Base-by-base conservation (phyloP, 192 early-diverging fungal genomes). In the Coemansia sp. region DNA sequence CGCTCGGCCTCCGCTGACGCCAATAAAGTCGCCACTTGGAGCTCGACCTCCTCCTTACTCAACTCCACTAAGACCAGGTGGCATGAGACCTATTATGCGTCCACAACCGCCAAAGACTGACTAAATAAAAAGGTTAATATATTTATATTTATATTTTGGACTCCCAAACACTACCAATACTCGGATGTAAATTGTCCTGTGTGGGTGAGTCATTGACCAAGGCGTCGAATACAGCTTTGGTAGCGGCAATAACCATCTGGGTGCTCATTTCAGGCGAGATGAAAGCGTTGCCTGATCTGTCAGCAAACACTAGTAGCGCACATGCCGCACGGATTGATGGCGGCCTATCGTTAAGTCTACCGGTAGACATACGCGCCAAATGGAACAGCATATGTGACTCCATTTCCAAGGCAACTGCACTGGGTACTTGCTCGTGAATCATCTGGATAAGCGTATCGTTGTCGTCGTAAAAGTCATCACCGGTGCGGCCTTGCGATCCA, bases 301-400 rank as follows among this genome's bases (percentile, higher is more conserved):
- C 90, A 7, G 91, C 91, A 83, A 93, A 96, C 9, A 97, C 91
- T 83, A 94, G 89, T 65, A 94, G 87, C 15, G 90, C 91, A 27
- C 89, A 92, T 34, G 92, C 89, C 3, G 95, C 91, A 1, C 84
- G 85, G 53, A 97, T 89, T 2, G 86, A 85, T 44, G 68, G 71
- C 27, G 50, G 44, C 11, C 47, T 12, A 39, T 16, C 31, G 20
- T 62, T 72, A 22, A 64, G 49, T 24, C 70, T 3, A 5, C 68
- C 85, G 0, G 80, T 84, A 16, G 84, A 84, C 40, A 84, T 85
- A 49, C 79, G 69, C 27, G 94, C 95, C 41, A 96, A 67, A 68
- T 96, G 96, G 76, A 92, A 91, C 60, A 98, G 68, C 85, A 89
- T 90, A 65, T 88, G 92, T 0, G 88, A 88, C 81, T 97, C 95